Percentiles rank a stretch among this genome's conserved stretches.
phyloP scores from a whole-genome alignment of 2,329 filamentous ascomycete genomes.

The Geosmithia putterillii region DNA sequence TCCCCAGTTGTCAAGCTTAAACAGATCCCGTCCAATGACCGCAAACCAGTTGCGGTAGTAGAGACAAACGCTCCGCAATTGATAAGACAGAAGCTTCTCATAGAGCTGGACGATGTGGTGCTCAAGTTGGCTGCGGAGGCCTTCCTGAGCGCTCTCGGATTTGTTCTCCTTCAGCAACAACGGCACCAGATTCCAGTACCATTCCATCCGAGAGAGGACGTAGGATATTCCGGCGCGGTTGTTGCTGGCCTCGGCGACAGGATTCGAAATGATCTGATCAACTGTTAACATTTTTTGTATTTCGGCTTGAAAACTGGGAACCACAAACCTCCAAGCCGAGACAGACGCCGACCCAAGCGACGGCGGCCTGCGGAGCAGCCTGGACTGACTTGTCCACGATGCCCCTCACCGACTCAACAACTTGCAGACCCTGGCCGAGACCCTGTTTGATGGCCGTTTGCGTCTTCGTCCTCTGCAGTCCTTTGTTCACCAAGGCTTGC shows the following conservation, averaged over 20 bases:
- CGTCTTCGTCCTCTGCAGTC: constrained; percentile 13
- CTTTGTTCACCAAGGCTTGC: constrained; percentile 11
- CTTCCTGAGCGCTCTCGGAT: constrained; percentile 1
- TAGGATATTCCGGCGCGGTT: constrained; percentile 21
- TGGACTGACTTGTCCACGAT: constrained; percentile 13
- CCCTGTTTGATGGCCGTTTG: constrained; percentile 10
- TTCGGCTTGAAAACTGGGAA: neutral
- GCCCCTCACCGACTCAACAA: constrained; percentile 10
- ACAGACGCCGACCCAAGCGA: constrained; percentile 23
- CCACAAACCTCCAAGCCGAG: constrained; percentile 17
- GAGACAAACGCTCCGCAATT: constrained; percentile 25
- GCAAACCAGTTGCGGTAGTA: constrained; percentile 16
- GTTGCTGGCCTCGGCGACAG: constrained; percentile 10
- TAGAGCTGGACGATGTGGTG: constrained; percentile 20
- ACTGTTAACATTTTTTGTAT: constrained; percentile 4
- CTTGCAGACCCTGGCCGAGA: constrained; percentile 10
- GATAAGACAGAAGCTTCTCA: constrained; percentile 22
- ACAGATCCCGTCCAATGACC: constrained; percentile 14
- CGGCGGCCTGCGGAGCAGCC: constrained; percentile 16
- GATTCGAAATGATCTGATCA: constrained; percentile 15
- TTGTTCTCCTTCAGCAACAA: constrained; percentile 13
- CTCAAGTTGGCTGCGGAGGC: constrained; percentile 10
- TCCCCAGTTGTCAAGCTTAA: constrained; percentile 21
- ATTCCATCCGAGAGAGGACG: constrained; percentile 22
- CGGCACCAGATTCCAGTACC: constrained; percentile 20